Conservation (phyloP, 2,329 filamentous ascomycete genomes). For the Neonectria neomacrospora region DNA sequence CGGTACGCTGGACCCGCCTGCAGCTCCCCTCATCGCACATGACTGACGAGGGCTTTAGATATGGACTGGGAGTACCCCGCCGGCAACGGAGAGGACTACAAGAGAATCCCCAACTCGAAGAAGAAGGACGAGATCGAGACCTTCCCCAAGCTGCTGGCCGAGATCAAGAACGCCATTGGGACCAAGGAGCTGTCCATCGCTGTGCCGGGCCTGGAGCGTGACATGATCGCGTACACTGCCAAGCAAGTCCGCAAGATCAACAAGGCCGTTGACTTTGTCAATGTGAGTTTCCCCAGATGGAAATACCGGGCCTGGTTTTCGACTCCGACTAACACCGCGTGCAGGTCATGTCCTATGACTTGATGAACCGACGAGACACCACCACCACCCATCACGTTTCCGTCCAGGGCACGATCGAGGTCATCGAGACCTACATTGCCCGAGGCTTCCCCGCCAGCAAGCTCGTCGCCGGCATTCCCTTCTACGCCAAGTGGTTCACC, state of each 20-base stretch:
- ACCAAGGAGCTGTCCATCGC: constrained; percentile 73
- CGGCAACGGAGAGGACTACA: constrained; percentile 78
- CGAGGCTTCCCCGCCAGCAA: constrained; percentile 65
- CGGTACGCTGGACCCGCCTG: constrained; percentile 51
- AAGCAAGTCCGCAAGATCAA: constrained; percentile 68
- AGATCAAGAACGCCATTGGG: constrained; percentile 68
- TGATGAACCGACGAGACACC: constrained; percentile 78
- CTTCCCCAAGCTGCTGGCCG: constrained; percentile 69
- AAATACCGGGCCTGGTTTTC: rapidly evolving
- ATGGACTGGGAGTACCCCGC: constrained; percentile 74
- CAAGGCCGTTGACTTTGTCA: constrained; percentile 71
- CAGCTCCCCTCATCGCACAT: neutral
- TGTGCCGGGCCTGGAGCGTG: constrained; percentile 69
- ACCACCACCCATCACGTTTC: constrained; percentile 73
- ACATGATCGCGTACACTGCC: constrained; percentile 75
- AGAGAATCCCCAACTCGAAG: constrained; percentile 65
- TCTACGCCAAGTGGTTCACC: constrained; percentile 76
- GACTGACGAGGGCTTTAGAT: constrained; percentile 53
- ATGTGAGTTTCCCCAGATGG: constrained; percentile 49
- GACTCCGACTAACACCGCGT: neutral
- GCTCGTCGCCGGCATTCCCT: constrained; percentile 74
- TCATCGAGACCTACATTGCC: constrained; percentile 68
- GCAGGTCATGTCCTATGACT: constrained; percentile 75
- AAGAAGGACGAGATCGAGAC: constrained; percentile 70
- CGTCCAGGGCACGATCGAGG: constrained; percentile 62